phyloP scores from a whole-genome alignment of 1,284 basidiomycete species.

The Ceratobasidium sp. region DNA sequence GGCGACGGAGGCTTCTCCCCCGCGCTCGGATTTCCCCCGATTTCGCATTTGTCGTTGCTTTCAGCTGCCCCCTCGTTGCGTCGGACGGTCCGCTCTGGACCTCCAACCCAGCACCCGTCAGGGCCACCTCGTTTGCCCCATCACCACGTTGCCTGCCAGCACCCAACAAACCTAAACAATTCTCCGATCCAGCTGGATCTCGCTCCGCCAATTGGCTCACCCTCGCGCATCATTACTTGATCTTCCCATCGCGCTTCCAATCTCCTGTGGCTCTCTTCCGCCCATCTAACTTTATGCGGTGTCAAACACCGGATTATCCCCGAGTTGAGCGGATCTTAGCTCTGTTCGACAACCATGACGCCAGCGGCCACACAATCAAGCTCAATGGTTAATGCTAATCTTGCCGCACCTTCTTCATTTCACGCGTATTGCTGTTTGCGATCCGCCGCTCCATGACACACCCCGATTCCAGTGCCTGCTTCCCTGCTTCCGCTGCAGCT shows the following conservation, averaged over 20 bases:
- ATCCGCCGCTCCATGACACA: neutral
- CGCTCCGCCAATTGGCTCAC: constrained; percentile 3
- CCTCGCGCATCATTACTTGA: constrained; percentile 32
- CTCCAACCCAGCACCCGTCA: neutral
- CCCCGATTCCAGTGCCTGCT: neutral
- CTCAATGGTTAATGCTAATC: neutral
- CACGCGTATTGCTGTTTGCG: neutral
- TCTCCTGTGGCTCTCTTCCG: constrained; percentile 25
- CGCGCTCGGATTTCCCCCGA: neutral
- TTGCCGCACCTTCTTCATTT: neutral
- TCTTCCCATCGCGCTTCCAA: constrained; percentile 10
- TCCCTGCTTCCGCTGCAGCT: neutral
- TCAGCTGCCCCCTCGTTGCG: neutral
- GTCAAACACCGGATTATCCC: constrained; percentile 23
- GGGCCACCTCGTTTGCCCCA: neutral
- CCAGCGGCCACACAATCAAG: neutral
- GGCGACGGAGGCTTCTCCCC: too few relatives aligned
- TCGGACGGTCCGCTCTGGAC: neutral
- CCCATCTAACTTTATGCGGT: constrained; percentile 24
- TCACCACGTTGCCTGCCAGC: neutral
- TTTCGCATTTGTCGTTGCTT: neutral
- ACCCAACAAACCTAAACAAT: constrained; percentile 23
- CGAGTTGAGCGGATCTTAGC: neutral
- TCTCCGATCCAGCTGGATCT: constrained; percentile 40
- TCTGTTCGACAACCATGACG: neutral